phyloP scores from a whole-genome alignment of 768 basidiomycete species.

The Kondoa malvinella region DNA sequence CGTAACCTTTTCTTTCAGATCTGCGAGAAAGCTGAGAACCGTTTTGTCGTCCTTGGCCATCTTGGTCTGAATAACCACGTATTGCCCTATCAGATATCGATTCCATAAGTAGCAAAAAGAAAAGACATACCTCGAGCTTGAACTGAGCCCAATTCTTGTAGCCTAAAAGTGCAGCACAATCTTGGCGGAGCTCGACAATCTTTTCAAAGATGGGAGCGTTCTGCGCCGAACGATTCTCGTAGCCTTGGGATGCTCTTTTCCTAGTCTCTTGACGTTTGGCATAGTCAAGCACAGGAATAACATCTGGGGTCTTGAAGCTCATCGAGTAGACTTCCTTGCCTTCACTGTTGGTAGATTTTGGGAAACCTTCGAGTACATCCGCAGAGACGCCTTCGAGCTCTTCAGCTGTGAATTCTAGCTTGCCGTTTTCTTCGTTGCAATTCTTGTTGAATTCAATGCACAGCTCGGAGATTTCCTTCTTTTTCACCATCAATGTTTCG shows the following conservation, averaged over 20 bases:
- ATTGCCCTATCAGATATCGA: background rate
- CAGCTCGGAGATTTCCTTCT: conserved; percentile 59
- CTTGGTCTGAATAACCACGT: conserved; percentile 7
- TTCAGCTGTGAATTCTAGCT: conserved; percentile 25
- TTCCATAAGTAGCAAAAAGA: background rate
- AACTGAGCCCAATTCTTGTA: conserved; percentile 75
- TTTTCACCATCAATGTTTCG: conserved; percentile 41
- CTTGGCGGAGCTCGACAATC: conserved; percentile 51
- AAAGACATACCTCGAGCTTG: conserved; percentile 40
- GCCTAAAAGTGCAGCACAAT: conserved; percentile 49
- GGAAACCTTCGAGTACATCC: conserved; percentile 62
- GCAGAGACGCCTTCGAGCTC: conserved; percentile 45
- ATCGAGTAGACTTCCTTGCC: conserved; percentile 47
- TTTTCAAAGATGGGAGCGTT: conserved; percentile 57
- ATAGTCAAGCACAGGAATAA: background rate
- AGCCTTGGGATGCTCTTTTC: conserved; percentile 34
- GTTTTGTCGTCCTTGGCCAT: conserved; percentile 44
- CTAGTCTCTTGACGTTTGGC: background rate
- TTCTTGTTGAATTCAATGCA: conserved; percentile 77
- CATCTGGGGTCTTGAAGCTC: conserved; percentile 34
- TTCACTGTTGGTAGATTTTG: conserved; percentile 40
- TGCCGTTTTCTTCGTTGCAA: conserved; percentile 71
- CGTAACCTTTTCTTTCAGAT: conserved; percentile 54
- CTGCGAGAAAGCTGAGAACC: conserved; percentile 53
- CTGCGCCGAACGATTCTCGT: conserved; percentile 49